Base-by-base conservation (phyloP, 1,284 basidiomycete species). In the Pterulicium gracile region DNA sequence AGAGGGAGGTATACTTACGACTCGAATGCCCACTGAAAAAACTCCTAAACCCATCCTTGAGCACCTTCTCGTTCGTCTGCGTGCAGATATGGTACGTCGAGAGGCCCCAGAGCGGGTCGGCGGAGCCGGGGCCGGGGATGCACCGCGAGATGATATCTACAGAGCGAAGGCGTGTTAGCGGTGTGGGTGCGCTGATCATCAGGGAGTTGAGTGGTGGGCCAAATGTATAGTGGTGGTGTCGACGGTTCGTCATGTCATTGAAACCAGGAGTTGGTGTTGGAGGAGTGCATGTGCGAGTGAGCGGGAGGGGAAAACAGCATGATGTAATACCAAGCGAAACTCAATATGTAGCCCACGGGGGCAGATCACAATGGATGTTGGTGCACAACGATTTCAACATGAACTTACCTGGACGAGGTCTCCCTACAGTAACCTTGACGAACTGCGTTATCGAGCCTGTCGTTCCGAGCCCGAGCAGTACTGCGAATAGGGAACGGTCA, bases 1-100 rank as follows among this genome's bases (percentile, higher is more conserved):
- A 21, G 17, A 23, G 42, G 12, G 17, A 17, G 5, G 14, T 12
- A 12, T 13, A 0, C 68, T 49, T 60, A 81, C 67, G 62, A 53
- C 77, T 81, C 1, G 79, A 71, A 60, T 89, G 87, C 0, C 87
- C 87, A 27, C 79, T 82, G 1, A 84, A 84, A 60, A 90, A 88
- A 55, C 78, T 81, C 49, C 79, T 72, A 68, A 82, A 89, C 0
- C 86, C 86, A 47, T 85, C 79, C 39, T 71, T 65, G 39, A 86
- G 58, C 1, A 69, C 63, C 20, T 57, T 48, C 17, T 56, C 55
- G 49, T 77, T 61, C 0, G 67, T 68, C 52, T 72, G 72, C 0
- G 81, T 82, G 61, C 88, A 90, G 47, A 89, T 77, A 2, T 64
- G 65, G 2, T 65, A 62, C 0, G 73, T 79, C 0, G 77, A 78